Evolutionary conservation across 2,329 filamentous ascomycete genomes (phyloP), one percentile per base, ranked within the genome.

Genomic region (Phialophora tarda): DNA sequence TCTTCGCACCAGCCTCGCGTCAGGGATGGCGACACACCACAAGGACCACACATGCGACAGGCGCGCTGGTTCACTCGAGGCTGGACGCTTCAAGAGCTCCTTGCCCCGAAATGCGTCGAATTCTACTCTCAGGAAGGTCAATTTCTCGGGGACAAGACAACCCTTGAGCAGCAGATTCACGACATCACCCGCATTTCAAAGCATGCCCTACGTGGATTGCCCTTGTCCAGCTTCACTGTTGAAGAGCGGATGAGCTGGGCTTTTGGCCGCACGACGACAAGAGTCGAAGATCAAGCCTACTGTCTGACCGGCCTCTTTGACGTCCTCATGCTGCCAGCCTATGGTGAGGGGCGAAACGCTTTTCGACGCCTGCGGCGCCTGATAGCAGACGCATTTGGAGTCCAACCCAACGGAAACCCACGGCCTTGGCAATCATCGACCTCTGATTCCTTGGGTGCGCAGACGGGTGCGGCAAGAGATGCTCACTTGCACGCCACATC

Each of bases 221-320:
- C 44, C 44, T 21, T 48, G 44, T 48, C 44, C 17, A 48, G 17
- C 10, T 48, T 48, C 44, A 21, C 17, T 1, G 44, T 23, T 4
- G 44, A 48, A 23, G 44, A 48, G 21, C 44, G 44, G 14, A n/a
- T 48, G 44, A 7, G 10, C 44, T 48, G 44, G 44, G 17, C 21
- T 8, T 21, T 11, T n/a, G 10, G 44, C 6, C 44, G 44, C 17
- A n/a, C 2, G 44, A 48, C 44, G 21, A 21, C 44, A 2, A 48
- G 58, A 11, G 21, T 7, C 10, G 72, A 74, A 65, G 73, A 75
- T 64, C 69, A 55, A 51, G 72, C 68, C 8, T 74, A 74, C 53
- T 70, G 69, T 68, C 66, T 75, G 23, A 26, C 71, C 11, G 73
- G 74, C 3, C 68, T 75, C 53, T 71, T 74, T 26, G 58, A 63